Conservation (phyloP, 2,329 filamentous ascomycete species). For the Elsinoe arachidis region DNA sequence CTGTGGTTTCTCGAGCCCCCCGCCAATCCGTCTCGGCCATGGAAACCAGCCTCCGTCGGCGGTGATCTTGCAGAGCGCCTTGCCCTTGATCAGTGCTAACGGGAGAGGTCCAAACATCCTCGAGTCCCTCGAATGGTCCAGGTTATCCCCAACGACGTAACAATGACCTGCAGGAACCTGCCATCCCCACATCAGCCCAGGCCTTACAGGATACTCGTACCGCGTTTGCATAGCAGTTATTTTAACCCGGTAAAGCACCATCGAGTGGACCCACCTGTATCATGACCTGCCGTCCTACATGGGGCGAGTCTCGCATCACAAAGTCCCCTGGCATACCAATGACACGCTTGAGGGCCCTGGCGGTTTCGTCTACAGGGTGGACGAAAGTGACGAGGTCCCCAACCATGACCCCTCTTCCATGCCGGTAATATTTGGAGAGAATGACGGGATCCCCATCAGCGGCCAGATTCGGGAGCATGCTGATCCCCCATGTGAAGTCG, state of each 20-base stretch:
- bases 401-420: conserved; percentile 59
- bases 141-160: conserved; percentile 83
- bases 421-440: conserved; percentile 57
- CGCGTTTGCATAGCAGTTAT: neutral
- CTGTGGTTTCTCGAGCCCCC: conserved; percentile 13
- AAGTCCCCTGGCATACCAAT: conserved; percentile 54
- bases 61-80: conserved; percentile 50
- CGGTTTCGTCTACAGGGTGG: conserved; percentile 54
- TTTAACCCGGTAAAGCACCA: neutral
- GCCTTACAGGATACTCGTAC: neutral
- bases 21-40: conserved; percentile 14
- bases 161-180: conserved; percentile 88
- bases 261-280: conserved; percentile 48
- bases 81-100: conserved; percentile 73
- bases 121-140: conserved; percentile 76
- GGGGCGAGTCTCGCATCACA: conserved; percentile 57
- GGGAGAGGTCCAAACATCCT: conserved; percentile 79
- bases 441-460: conserved; percentile 60
- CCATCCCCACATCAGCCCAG: neutral
- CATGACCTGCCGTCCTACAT: conserved; percentile 39
- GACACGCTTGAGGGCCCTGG: conserved; percentile 67
- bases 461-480: conserved; percentile 81
- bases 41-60: conserved; percentile 14
- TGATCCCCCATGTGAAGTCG: conserved; percentile 58
- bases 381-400: conserved; percentile 77